Percentiles rank a stretch among this genome's conserved stretches.
These are phyloP conservation scores for Linum tenue DNA, from an alignment of 345 rosid genomes.

Conservation along the genomic window DNA sequence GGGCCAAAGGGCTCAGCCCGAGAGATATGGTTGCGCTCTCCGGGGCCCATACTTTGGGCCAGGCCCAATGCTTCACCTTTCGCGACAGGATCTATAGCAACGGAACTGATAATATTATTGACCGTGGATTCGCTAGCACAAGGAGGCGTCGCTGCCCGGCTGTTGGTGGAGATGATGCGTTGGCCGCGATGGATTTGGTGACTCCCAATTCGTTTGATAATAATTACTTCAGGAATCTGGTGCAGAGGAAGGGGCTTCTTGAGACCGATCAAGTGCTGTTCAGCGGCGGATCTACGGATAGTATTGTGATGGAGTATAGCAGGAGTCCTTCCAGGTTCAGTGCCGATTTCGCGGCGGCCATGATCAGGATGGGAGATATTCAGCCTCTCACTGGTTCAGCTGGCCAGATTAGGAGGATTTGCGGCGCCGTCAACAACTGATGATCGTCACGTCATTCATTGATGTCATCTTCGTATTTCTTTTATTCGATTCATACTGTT, in stretches of 20 bases:
- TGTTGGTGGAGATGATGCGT: not conserved
- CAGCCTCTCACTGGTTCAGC: not conserved
- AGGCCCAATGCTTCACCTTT: conserved; percentile 12
- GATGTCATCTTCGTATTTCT: not conserved
- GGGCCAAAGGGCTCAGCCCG: conserved; percentile 12
- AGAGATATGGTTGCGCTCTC: conserved; percentile 22
- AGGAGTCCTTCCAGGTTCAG: not conserved
- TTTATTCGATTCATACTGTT: no score
- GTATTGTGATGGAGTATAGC: not conserved
- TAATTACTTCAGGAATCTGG: not conserved
- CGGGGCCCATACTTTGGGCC: conserved; percentile 17
- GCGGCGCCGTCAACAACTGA: not conserved
- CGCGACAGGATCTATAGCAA: conserved; percentile 16
- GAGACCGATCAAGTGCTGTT: not conserved
- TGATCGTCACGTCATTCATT: not conserved
- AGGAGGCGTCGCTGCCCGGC: conserved; percentile 10
- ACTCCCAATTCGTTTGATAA: not conserved
- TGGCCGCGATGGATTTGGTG: conserved; percentile 7
- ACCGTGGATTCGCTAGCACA: conserved; percentile 17
- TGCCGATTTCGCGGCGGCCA: not conserved
- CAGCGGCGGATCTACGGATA: not conserved
- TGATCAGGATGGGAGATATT: conserved; percentile 1
- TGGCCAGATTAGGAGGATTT: not conserved
- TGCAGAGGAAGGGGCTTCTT: not conserved
- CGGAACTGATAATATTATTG: not conserved